Evolutionary conservation across 495 filamentous ascomycete genomes (phyloP), one percentile per base, ranked within the genome.

Genomic region (Penicillium longicatenatum): DNA sequence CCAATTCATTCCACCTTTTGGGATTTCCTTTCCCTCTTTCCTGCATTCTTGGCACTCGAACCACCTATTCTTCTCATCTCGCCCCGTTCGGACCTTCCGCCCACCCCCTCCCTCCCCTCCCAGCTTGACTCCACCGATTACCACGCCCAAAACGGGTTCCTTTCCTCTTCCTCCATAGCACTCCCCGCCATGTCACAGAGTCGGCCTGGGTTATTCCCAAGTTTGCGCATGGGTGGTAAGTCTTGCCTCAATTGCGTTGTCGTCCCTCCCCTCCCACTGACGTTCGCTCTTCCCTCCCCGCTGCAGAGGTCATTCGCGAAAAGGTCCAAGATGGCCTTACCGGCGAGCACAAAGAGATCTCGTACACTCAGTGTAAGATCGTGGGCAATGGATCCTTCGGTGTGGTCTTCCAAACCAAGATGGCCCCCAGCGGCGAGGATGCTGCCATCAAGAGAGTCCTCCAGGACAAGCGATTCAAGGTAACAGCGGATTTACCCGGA

Each of bases 341-440:
- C 1, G 94, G 94, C 50, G 95, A 98, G 70, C 92, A 90, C 57
- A 89, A 89, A 72, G 94, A 98, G 67, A 88, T 98, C 77, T 91
- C 94, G 70, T 98, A 98, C 68, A 98, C 94, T 43, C 94, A 98
- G 72, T 98, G 94, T 79, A 98, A 98, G 79, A 98, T 98, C 61
- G 94, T 98, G n/a, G 94, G 94, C 65, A 98, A 98, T 75, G 94
- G 94, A 52, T 98, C 94, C 14, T 98, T 98, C 71, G 94, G 94
- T 58, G 94, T 98, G 20, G 94, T 98, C 59, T 98, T 98, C 72
- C 94, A 98, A 75, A 98, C 94, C 30, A 98, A 98, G 78, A 86
- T 98, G 68, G 92, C 94, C 59, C 94, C 94, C 16, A 93, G 88
- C 62, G 93, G 93, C 58, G 94, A 98, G 72, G 94, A 98, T 77